These are phyloP conservation scores for Teunomyces atbi DNA, from an alignment of 805 yeast species.

Conservation along the genomic window DNA sequence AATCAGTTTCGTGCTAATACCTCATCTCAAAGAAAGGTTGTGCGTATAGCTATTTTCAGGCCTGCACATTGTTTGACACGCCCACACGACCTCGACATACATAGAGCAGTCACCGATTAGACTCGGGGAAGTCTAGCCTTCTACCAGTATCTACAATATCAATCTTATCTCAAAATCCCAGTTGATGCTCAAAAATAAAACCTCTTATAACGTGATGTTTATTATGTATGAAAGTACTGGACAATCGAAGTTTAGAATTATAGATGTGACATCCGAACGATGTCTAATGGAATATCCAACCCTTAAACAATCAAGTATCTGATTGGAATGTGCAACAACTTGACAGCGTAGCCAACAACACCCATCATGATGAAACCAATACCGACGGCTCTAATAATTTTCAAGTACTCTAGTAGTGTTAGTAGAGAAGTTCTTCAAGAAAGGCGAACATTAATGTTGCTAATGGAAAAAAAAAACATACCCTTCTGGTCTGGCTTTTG, in stretches of 20 bases:
- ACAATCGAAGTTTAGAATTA: conserved; percentile 1
- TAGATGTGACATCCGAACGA: not conserved
- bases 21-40: conserved; percentile 1
- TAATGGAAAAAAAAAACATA: conserved; percentile 27
- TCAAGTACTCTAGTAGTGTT: conserved; percentile 64
- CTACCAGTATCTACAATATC: too few species aligned
- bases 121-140: too few species aligned
- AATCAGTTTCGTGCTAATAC: not conserved
- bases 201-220: not conserved
- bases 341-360: conserved; percentile 92
- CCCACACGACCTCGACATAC: not conserved
- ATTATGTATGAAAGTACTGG: conserved; percentile 1
- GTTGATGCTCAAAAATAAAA: too few species aligned
- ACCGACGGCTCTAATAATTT: conserved; percentile 93
- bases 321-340: conserved; percentile 92
- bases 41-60: conserved; percentile 1
- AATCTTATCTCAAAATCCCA: too few species aligned
- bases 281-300: not conserved
- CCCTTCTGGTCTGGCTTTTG: conserved; percentile 87
- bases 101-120: too few species aligned
- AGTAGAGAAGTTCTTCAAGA: conserved; percentile 17
- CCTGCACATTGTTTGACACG: not conserved
- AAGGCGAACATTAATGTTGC: too few species aligned
- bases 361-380: conserved; percentile 98
- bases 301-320: conserved; percentile 86